Evolutionary conservation across 2,329 filamentous ascomycete species (phyloP).

Genomic region (Trichoderma koningii): DNA sequence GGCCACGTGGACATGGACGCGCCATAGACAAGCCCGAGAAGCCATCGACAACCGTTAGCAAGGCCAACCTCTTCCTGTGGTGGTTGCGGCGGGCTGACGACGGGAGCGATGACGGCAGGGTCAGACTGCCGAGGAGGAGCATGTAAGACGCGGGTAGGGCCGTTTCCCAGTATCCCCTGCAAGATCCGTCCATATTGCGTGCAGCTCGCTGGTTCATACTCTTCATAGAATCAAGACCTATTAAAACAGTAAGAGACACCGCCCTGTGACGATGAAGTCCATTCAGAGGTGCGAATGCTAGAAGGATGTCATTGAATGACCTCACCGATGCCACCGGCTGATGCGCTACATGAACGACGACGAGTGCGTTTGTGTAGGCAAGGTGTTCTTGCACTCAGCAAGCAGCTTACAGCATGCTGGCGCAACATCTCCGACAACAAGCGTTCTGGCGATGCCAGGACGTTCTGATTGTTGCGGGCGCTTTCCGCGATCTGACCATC

Average conservation of each 20-base stretch:
- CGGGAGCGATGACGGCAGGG: conserved; percentile 1
- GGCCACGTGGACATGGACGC: conserved; percentile 18
- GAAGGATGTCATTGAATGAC: background rate
- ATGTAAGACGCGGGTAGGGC: conserved; percentile 12
- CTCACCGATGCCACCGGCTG: background rate
- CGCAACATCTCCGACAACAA: conserved; percentile 14
- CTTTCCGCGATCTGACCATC: background rate
- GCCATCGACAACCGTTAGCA: background rate
- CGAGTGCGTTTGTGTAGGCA: background rate
- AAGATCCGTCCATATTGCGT: background rate
- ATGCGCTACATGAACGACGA: background rate
- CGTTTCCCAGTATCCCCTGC: conserved; percentile 16
- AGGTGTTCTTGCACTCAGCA: background rate
- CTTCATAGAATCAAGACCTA: no score
- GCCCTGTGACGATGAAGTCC: background rate
- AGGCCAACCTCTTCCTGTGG: background rate
- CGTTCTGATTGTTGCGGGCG: conserved; percentile 14
- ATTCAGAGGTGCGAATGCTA: background rate
- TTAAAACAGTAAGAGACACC: background rate
- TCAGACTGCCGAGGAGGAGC: conserved; percentile 11
- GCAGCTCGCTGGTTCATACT: no score
- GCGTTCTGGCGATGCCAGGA: background rate
- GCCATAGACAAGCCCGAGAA: conserved; percentile 12
- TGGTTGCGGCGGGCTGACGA: background rate
- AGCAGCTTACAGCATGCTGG: background rate